These are phyloP conservation scores for Plasmodium gonderi DNA, from an alignment of 169 alveolate genomes.

Conservation along the genomic window DNA sequence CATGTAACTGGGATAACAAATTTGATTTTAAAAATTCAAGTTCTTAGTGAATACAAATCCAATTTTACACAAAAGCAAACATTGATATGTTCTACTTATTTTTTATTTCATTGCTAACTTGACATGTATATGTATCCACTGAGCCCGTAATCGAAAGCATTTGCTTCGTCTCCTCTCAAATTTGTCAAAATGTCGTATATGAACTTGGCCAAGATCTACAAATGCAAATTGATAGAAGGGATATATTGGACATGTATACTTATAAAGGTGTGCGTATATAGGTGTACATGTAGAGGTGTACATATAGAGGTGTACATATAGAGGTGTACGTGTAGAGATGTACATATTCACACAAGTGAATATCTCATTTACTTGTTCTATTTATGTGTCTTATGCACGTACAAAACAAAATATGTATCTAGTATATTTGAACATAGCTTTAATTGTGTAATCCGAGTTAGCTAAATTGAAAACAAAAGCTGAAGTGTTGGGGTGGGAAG, in stretches of 20 bases:
- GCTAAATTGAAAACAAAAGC: slow-evolving; percentile 25
- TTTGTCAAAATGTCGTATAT: slow-evolving; percentile 37
- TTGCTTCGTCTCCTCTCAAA: slow-evolving; percentile 21
- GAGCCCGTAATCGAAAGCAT: slow-evolving; percentile 47
- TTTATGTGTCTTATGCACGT: not conserved
- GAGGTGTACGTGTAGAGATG: not conserved
- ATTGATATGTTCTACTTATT: too few relatives aligned
- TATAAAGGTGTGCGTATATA: not conserved
- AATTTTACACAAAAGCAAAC: too few relatives aligned
- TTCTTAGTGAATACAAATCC: too few relatives aligned
- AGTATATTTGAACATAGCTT: slow-evolving; percentile 10
- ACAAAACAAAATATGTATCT: slow-evolving; percentile 51
- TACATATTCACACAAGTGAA: not conserved
- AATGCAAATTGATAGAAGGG: not conserved
- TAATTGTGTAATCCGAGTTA: slow-evolving; percentile 36
- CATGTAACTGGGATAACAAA: not conserved
- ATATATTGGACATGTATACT: not conserved
- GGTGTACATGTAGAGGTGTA: not conserved
- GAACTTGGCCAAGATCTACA: slow-evolving; percentile 27
- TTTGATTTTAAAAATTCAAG: too few relatives aligned
- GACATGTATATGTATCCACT: slow-evolving; percentile 57
- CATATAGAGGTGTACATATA: not conserved
- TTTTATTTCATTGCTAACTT: slow-evolving; percentile 12
- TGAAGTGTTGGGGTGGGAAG: not conserved
- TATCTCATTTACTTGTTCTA: not conserved